Conservation (phyloP, 345 rosid genomes). For the Salix exigua region DNA sequence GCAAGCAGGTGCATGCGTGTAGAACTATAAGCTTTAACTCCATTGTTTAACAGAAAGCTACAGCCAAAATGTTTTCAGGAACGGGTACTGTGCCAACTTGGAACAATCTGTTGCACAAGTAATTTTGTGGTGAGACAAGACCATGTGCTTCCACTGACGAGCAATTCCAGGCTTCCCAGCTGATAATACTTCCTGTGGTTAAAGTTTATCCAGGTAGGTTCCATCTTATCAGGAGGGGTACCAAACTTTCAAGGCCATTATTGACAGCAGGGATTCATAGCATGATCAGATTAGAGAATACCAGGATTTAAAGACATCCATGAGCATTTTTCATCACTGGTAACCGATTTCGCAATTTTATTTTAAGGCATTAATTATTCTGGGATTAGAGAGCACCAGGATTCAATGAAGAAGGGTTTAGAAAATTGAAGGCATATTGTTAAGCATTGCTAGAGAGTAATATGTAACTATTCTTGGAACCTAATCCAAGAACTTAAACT, state of each 20-base stretch:
- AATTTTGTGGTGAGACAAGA: not conserved
- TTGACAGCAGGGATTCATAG: not conserved
- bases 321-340: not conserved
- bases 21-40: not conserved
- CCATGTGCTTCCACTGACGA: not conserved
- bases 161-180: not conserved
- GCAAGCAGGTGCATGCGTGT: constrained; percentile 1
- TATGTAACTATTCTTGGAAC: too few species aligned
- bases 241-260: not conserved
- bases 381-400: not conserved
- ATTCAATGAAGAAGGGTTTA: not conserved
- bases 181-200: not conserved
- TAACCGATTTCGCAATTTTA: not conserved
- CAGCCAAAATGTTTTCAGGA: not conserved
- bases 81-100: not conserved
- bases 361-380: not conserved
- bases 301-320: not conserved
- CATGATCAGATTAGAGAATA: not conserved
- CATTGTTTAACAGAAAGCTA: not conserved
- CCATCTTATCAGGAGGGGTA: not conserved
- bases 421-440: not conserved
- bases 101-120: not conserved
- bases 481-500: too few species aligned
- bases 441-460: not conserved
- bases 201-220: not conserved